These are phyloP conservation scores for Wickerhamomyces bovis DNA, from an alignment of 805 yeast species.

Conservation along the genomic window DNA sequence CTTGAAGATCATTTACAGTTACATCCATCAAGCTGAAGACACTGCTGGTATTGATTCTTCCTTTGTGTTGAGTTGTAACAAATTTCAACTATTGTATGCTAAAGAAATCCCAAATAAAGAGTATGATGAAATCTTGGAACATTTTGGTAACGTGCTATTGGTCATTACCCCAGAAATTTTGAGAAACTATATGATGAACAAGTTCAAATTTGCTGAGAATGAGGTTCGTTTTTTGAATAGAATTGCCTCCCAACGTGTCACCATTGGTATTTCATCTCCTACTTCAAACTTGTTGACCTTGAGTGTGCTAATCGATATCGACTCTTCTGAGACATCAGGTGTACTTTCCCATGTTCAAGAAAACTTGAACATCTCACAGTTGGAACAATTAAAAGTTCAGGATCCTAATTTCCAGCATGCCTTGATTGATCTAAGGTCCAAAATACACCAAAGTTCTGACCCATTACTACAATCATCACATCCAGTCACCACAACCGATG, in stretches of 20 bases:
- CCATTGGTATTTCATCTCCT: constrained; percentile 6
- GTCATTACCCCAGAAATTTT: constrained; percentile 18
- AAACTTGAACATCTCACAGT: constrained; percentile 7
- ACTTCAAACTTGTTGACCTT: constrained; percentile 14
- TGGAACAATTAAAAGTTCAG: constrained; percentile 2
- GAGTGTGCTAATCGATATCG: constrained; percentile 17
- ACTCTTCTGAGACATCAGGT: constrained; percentile 30
- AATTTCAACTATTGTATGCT: constrained; percentile 19
- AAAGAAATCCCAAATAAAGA: constrained; percentile 9
- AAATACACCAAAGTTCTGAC: not conserved
- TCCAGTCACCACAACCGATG: not conserved
- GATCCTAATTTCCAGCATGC: constrained; percentile 17
- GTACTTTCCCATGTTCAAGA: constrained; percentile 12
- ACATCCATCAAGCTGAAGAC: constrained; percentile 20
- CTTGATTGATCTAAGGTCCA: constrained; percentile 3
- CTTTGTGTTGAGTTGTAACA: constrained; percentile 24
- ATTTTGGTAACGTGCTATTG: constrained; percentile 23
- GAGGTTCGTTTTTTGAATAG: constrained; percentile 16
- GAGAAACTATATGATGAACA: constrained; percentile 24
- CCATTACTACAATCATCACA: not conserved
- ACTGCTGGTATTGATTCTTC: constrained; percentile 22
- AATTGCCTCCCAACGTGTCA: not conserved
- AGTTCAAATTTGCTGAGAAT: constrained; percentile 17
- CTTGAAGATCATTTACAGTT: constrained; percentile 22
- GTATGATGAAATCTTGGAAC: constrained; percentile 22